Percentiles rank a stretch among this genome's conserved stretches.
Evolutionary conservation across 2,329 filamentous ascomycete genomes (phyloP).

Genomic region (Microascus cirrosus): DNA sequence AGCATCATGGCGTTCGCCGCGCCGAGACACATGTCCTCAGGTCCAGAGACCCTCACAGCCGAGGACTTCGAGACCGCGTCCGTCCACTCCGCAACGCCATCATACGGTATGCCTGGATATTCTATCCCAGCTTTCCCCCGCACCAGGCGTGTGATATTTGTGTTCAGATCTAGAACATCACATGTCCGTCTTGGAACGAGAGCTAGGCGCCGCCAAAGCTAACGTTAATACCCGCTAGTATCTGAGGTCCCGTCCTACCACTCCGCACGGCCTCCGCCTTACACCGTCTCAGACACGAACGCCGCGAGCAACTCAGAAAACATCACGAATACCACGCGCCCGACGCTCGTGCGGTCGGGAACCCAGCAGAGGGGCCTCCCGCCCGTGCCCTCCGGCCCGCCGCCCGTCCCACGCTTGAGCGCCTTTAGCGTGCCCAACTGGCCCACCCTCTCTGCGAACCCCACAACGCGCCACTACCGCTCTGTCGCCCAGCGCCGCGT

Average conservation of each 20-base stretch:
- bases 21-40: background rate
- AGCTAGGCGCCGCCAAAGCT: background rate
- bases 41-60: conserved; percentile 9
- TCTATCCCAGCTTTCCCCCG: background rate
- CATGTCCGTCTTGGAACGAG: background rate
- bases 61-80: conserved; percentile 59
- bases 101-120: conserved; percentile 41
- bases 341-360: conserved; percentile 6
- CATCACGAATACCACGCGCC: conserved; percentile 9
- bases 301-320: conserved; percentile 7
- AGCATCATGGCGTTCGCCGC: background rate
- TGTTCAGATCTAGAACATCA: background rate
- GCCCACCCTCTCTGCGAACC: conserved; percentile 42
- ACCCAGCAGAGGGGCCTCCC: conserved; percentile 17
- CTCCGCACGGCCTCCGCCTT: conserved; percentile 33
- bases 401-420: conserved; percentile 30
- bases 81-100: conserved; percentile 56
- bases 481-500: conserved; percentile 53
- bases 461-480: conserved; percentile 49
- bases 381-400: conserved; percentile 14
- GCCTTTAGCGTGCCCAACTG: conserved; percentile 48
- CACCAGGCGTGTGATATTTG: background rate
- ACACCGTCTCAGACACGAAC: conserved; percentile 14
- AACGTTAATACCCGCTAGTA: conserved; percentile 23
- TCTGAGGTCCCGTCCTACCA: conserved; percentile 57